Evolutionary conservation across 2,329 filamentous ascomycete genomes (phyloP).

Genomic region (Diaporthe humulicola): DNA sequence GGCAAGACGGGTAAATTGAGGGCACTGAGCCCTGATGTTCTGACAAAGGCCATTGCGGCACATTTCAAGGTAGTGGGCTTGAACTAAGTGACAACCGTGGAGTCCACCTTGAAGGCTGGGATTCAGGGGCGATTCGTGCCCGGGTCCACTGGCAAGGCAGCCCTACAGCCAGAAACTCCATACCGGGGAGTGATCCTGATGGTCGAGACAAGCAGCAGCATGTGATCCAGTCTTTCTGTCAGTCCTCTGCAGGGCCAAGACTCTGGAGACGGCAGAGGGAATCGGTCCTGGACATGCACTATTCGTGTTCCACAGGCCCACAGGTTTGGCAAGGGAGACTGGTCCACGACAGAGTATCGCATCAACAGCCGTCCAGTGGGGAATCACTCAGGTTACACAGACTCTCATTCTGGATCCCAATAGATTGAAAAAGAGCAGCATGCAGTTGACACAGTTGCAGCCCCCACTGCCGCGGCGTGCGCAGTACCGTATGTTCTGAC

Average conservation of each 20-base stretch:
- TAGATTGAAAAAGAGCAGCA: background rate
- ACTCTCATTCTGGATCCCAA: background rate
- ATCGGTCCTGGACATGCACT: background rate
- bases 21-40: background rate
- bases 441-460: background rate
- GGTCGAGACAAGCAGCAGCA: background rate
- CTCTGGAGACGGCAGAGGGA: background rate
- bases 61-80: background rate
- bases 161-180: slow-evolving; percentile 3
- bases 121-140: background rate
- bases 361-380: background rate
- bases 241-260: background rate
- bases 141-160: slow-evolving; percentile 6
- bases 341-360: background rate
- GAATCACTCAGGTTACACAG: background rate
- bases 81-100: background rate
- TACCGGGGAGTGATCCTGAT: background rate
- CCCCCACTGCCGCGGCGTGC: background rate
- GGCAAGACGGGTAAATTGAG: background rate
- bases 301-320: background rate
- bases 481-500: background rate
- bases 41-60: background rate
- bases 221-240: too few relatives aligned
- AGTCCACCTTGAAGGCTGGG: background rate
- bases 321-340: background rate